Evolutionary conservation across 225 moss, liverwort and hornwort species (phyloP).

Genomic region (Sphagnum tenellum): DNA sequence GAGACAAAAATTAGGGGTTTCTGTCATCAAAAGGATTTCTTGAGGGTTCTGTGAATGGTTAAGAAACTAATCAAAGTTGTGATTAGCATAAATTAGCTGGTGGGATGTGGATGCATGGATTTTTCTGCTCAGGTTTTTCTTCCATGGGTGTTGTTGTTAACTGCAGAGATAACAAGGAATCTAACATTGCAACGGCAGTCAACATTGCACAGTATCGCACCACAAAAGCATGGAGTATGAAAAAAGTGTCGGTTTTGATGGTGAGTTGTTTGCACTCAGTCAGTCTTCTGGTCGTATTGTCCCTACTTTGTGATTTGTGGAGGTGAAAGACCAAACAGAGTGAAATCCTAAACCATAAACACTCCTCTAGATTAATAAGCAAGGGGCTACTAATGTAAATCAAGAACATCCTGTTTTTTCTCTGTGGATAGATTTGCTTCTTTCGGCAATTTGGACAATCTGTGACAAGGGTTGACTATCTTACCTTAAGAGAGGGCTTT

Average conservation of each 20-base stretch:
- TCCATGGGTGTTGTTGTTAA: background rate
- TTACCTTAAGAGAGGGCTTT: slow-evolving; percentile 60
- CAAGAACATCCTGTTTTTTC: background rate
- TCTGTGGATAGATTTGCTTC: slow-evolving; percentile 39
- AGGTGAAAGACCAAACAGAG: background rate
- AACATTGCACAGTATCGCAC: slow-evolving; percentile 53
- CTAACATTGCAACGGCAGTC: slow-evolving; percentile 42
- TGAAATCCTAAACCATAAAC: too few relatives aligned
- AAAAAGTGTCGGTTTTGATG: slow-evolving; percentile 42
- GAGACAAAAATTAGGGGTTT: too few relatives aligned
- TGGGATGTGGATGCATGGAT: background rate
- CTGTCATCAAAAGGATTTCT: too few relatives aligned
- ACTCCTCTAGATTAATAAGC: too few relatives aligned
- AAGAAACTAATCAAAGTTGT: too few relatives aligned
- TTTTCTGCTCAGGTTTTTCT: background rate
- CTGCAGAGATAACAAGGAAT: slow-evolving; percentile 26
- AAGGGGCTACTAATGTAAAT: too few relatives aligned
- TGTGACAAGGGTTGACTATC: slow-evolving; percentile 58
- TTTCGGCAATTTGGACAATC: slow-evolving; percentile 55
- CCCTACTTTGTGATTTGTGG: background rate
- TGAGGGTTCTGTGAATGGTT: too few relatives aligned
- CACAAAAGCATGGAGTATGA: slow-evolving; percentile 33
- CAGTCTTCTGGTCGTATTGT: background rate
- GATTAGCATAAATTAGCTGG: too few relatives aligned
- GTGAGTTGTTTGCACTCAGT: slow-evolving; percentile 14